Evolutionary conservation across 768 basidiomycete species (phyloP), one percentile per base, ranked within the genome.

Genomic region (Amanita inopinata): DNA sequence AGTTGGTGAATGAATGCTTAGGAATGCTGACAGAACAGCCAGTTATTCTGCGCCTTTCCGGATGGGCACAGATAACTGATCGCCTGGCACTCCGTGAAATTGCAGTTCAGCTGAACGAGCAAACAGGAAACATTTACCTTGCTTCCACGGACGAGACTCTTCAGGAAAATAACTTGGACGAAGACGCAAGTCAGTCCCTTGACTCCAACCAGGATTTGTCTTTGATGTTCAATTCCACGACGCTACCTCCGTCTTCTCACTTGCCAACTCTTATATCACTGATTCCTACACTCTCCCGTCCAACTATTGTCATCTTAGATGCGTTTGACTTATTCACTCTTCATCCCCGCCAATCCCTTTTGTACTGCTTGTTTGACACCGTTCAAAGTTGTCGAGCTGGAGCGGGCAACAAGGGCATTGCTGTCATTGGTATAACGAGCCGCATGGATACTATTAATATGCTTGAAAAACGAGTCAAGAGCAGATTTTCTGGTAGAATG

Each of bases 381-480:
- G 93, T 78, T 1, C 96, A 99, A 53, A 84, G 83, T 50, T 81
- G 87, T 58, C 70, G 81, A 45, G 72, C 78, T 2, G 70, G 71
- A 12, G 59, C 64, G 33, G 68, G 65, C 9, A 74, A 56, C 51
- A 78, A 74, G 48, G 92, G 91, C 2, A 61, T 96, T 15, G 84
- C 83, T 0, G 80, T 99, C 24, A 66, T 99, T 25, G 96, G 96
- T 5, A 60, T 92, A 8, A 91, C 92, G 1, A 80, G 78, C 23
- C 79, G 92, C 6, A 72, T 93, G 17, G 92, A 98, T 53, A 84
- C 89, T 12, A 73, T 97, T 46, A 84, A 87, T 49, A 62, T 86
- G 2, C 69, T 99, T 12, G 96, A 99, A 59, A 99, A 99, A 59
- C 74, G 96, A 33, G 96, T 99, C 38, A 96, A 98, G 62, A 96